Conservation (phyloP, 208 protist species). For the Wallacemonas sp. region DNA sequence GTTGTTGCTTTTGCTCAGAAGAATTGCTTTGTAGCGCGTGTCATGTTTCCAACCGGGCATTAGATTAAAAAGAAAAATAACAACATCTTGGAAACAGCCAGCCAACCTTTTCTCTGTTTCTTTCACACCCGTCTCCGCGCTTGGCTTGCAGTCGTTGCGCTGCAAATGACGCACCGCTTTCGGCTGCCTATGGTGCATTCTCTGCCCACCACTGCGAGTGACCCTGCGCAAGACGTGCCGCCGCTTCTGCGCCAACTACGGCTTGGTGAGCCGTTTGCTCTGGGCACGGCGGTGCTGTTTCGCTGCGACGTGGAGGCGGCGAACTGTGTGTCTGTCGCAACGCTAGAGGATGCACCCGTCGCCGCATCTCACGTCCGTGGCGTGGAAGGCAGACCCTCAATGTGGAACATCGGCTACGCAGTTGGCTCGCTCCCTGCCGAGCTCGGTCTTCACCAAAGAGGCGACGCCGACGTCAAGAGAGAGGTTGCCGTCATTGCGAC, state of each 20-base stretch:
- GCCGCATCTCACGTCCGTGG: neutral
- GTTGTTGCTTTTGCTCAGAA: too few relatives aligned
- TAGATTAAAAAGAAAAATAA: too few relatives aligned
- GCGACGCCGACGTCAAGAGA: too few relatives aligned
- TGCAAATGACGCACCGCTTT: neutral
- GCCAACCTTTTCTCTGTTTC: too few relatives aligned
- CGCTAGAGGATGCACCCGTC: neutral
- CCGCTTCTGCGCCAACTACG: neutral
- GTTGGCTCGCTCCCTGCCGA: neutral
- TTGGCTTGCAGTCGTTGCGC: too few relatives aligned
- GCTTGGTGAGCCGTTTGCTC: neutral
- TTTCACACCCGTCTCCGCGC: too few relatives aligned
- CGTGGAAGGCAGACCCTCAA: neutral
- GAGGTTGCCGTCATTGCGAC: neutral
- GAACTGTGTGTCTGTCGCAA: neutral
- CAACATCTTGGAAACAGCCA: too few relatives aligned
- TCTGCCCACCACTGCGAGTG: too few relatives aligned
- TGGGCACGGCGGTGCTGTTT: neutral
- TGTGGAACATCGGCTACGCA: neutral
- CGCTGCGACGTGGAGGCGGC: neutral
- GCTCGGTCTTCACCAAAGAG: too few relatives aligned
- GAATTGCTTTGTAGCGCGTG: too few relatives aligned
- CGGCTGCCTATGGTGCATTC: too few relatives aligned
- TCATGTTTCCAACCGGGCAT: too few relatives aligned
- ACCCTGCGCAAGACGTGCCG: neutral